Evolutionary conservation across 805 yeast genomes (phyloP), one percentile per base, ranked within the genome.

Genomic region (Nakazawaea laoshanensis): DNA sequence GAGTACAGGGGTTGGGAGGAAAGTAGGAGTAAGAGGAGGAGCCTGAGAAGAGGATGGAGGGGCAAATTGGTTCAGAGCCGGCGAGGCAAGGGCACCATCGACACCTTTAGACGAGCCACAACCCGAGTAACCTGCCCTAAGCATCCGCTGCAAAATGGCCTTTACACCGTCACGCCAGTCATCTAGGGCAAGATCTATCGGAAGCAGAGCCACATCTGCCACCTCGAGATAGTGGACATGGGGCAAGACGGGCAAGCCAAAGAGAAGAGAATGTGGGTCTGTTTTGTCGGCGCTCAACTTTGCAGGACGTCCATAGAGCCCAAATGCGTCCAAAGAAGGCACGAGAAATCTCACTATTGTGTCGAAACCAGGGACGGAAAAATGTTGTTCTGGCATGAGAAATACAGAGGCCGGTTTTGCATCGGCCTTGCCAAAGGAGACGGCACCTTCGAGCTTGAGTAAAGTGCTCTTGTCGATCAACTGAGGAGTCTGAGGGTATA

Each of bases 381-480:
- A 84, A 48, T 83, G 94, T 36, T 70, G 63, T 38, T 76, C 82
- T 8, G 95, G 94, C 92, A 86, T 83, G 47, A 85, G 53, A 51
- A 84, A 85, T 32, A 85, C 69, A 3, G 77, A 64, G 13, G 78
- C 71, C 34, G 71, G 76, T 40, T 68, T 68, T 9, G 76, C 67
- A 12, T 66, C 68, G 24, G 64, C 60, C 37, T 63, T 62, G 35
- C 70, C 69, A 42, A 80, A 80, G 35, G 65, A 58, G 20, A 88
- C 84, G 25, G 70, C 64, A 30, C 96, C 96, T 50, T 88, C 96
- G 35, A 89, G 54, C 51, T 92, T 92, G 50, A 89, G 70, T 70
- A 92, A 76, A 2, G 96, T 85, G 33, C 89, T 77, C 40, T 77
- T 77, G 57, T 89, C 95, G 41, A 92, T 82, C 41, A 89, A 70